A percentile compares a stretch with the other conserved stretches of the same genome.
These are phyloP conservation scores for Homolaphlyctis polyrhiza DNA, from an alignment of 371 early-diverging fungal species.

Conservation along the genomic window DNA sequence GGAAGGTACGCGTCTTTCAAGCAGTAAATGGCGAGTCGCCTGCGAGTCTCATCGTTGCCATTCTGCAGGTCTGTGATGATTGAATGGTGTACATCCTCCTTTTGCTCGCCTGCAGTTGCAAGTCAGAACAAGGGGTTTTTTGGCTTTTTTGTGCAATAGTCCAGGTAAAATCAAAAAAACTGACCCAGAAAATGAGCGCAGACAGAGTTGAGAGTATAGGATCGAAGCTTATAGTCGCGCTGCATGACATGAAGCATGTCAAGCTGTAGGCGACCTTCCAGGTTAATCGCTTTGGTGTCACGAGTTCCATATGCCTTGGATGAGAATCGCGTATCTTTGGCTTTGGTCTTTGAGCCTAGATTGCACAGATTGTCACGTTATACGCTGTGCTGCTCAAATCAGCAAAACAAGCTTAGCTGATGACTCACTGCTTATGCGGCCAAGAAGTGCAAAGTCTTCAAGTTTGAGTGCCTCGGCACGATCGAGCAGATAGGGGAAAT, in stretches of 20 bases:
- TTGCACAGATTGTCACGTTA: not conserved
- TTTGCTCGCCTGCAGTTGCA: constrained; percentile 94
- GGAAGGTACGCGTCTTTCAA: constrained; percentile 99
- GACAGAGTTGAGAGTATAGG: constrained; percentile 97
- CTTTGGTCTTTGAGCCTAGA: constrained; percentile 52
- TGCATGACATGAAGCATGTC: constrained; percentile 97
- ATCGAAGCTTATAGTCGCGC: constrained; percentile 95
- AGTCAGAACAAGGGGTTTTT: too few species aligned
- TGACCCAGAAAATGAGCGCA: constrained; percentile 91
- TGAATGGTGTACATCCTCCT: constrained; percentile 99
- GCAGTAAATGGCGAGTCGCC: constrained; percentile 98
- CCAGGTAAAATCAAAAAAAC: constrained; percentile 3
- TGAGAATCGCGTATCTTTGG: constrained; percentile 79
- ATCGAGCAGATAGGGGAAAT: constrained; percentile 97
- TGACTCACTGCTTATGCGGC: constrained; percentile 66
- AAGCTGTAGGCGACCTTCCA: constrained; percentile 95
- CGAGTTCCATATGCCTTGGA: constrained; percentile 93
- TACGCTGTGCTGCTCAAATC: not conserved
- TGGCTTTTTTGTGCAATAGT: not conserved
- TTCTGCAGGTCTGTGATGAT: constrained; percentile 97
- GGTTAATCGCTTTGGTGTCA: constrained; percentile 78
- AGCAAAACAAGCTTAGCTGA: not conserved
- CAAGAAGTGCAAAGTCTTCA: constrained; percentile 76
- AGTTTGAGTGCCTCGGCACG: constrained; percentile 81
- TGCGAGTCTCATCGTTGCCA: constrained; percentile 91